Conservation (phyloP, 169 alveolate species). For the Plasmodium vivax region DNA sequence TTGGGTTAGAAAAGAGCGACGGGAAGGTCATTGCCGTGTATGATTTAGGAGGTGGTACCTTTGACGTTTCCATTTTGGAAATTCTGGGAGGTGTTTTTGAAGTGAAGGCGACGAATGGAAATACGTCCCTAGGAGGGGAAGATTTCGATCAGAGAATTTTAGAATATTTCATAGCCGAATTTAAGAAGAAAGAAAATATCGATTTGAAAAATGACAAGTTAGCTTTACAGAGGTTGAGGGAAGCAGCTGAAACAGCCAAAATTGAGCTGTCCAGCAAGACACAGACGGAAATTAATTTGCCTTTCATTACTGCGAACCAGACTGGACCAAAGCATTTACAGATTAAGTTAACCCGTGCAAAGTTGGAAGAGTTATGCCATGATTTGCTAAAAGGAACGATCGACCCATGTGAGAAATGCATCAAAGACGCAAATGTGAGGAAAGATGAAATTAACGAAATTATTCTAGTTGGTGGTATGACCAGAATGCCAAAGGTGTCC, state of each 20-base stretch:
- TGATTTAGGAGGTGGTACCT: conserved; percentile 98
- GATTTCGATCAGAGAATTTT: conserved; percentile 97
- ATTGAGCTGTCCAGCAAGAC: conserved; percentile 95
- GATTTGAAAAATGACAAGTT: conserved; percentile 96
- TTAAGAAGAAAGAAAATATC: conserved; percentile 95
- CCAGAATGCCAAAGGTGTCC: conserved; percentile 99
- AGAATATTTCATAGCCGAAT: conserved; percentile 94
- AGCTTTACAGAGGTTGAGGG: conserved; percentile 97
- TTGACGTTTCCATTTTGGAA: conserved; percentile 98
- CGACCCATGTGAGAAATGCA: conserved; percentile 96
- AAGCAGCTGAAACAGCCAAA: conserved; percentile 99
- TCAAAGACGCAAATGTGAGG: conserved; percentile 94
- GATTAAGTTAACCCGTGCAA: conserved; percentile 95
- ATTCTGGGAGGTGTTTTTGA: conserved; percentile 98
- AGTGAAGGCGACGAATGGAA: conserved; percentile 99
- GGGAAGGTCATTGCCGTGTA: conserved; percentile 93
- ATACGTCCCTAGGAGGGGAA: conserved; percentile 99
- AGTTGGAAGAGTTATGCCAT: conserved; percentile 93
- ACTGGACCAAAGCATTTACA: conserved; percentile 98
- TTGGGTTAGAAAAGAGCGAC: conserved; percentile 97
- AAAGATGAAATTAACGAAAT: conserved; percentile 95
- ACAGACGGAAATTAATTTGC: conserved; percentile 96
- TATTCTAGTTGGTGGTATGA: conserved; percentile 99
- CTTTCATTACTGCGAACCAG: conserved; percentile 98
- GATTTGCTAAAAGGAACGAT: conserved; percentile 93